These are phyloP conservation scores for Gossypium stocksii DNA, from an alignment of 345 rosid species.

Conservation along the genomic window DNA sequence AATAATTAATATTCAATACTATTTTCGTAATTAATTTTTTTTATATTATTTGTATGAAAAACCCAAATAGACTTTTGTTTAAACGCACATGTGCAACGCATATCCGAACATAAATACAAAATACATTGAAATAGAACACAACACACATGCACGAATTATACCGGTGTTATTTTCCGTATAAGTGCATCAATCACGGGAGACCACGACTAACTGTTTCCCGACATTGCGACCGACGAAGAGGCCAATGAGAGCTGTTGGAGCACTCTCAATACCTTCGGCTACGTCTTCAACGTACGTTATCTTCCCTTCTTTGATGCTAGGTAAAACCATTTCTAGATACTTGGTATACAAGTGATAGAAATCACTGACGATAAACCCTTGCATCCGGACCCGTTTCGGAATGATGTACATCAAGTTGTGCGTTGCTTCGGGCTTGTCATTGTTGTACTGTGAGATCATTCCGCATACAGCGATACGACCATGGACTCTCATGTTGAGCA, in stretches of 20 bases:
- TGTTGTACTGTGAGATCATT: slow-evolving; percentile 54
- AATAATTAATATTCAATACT: too few relatives aligned
- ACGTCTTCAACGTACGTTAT: slow-evolving; percentile 45
- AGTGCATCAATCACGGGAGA: slow-evolving; percentile 34
- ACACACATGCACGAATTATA: too few relatives aligned
- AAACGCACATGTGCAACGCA: too few relatives aligned
- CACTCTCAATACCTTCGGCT: slow-evolving; percentile 45
- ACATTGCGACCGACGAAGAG: slow-evolving; percentile 17
- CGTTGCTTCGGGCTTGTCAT: slow-evolving; percentile 32
- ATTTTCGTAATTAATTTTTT: too few relatives aligned
- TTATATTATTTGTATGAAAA: too few relatives aligned
- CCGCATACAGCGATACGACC: slow-evolving; percentile 54
- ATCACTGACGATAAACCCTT: slow-evolving; percentile 40
- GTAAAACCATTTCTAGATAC: slow-evolving; percentile 40
- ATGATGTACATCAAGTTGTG: slow-evolving; percentile 24
- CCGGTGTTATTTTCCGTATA: too few relatives aligned
- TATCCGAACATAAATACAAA: too few relatives aligned
- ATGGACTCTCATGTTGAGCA: slow-evolving; percentile 37
- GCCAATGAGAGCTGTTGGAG: slow-evolving; percentile 17
- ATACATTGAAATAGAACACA: too few relatives aligned
- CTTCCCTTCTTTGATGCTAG: slow-evolving; percentile 40
- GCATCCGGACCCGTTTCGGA: slow-evolving; percentile 29
- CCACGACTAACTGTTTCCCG: slow-evolving; percentile 44
- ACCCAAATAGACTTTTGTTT: too few relatives aligned
- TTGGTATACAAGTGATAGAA: slow-evolving; percentile 27